These are phyloP conservation scores for Lyophyllum atratum DNA, from an alignment of 768 basidiomycete genomes.

Conservation along the genomic window DNA sequence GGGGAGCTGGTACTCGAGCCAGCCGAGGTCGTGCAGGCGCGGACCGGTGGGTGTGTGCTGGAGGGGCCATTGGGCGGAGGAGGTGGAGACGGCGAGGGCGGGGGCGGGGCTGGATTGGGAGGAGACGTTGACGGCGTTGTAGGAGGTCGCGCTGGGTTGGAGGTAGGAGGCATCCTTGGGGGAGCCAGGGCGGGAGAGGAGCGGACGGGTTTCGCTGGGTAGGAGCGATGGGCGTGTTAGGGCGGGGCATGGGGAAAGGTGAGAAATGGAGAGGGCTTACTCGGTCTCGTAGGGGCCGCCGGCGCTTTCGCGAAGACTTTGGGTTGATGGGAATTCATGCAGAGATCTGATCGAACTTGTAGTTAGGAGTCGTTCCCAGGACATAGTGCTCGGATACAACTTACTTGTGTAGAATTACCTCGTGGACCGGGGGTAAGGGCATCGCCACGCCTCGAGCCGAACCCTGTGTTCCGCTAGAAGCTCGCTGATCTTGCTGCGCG, in stretches of 20 bases:
- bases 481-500: conserved; percentile 19
- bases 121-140: conserved; percentile 22
- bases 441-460: conserved; percentile 33
- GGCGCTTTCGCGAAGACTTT: conserved; percentile 17
- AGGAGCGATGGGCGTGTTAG: not conserved
- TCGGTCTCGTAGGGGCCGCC: conserved; percentile 24
- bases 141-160: conserved; percentile 19
- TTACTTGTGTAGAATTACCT: conserved; percentile 37
- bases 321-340: conserved; percentile 20
- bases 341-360: conserved; percentile 17
- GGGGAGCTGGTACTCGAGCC: conserved; percentile 77
- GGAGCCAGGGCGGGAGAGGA: conserved; percentile 41
- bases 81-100: conserved; percentile 1
- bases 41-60: conserved; percentile 24
- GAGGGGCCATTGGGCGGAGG: conserved; percentile 19
- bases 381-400: conserved; percentile 9
- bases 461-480: conserved; percentile 14
- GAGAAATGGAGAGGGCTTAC: conserved; percentile 26
- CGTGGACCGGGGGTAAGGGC: conserved; percentile 44
- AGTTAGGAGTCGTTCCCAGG: not conserved
- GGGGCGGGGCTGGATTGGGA: conserved; percentile 20
- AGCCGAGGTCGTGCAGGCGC: conserved; percentile 59
- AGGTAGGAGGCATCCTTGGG: conserved; percentile 29
- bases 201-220: conserved; percentile 54
- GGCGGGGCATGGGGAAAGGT: not conserved